Conservation (phyloP, 495 filamentous ascomycete genomes). For the Oidiodendron maius region DNA sequence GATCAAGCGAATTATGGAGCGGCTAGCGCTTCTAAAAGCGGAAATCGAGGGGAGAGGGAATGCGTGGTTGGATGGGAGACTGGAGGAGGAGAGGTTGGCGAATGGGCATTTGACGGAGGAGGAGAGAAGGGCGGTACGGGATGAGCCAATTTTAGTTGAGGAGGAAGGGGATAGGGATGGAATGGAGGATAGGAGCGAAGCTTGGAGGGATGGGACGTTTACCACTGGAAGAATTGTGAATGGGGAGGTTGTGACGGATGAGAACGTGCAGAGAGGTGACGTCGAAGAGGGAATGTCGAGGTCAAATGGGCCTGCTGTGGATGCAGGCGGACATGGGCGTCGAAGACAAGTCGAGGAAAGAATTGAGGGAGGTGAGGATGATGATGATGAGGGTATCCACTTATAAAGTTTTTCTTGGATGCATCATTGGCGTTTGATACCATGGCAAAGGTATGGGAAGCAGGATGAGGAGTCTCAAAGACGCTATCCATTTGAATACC, state of each 20-base stretch:
- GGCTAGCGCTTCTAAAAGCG: constrained; percentile 58
- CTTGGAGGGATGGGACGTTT: constrained; percentile 52
- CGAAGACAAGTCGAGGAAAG: constrained; percentile 40
- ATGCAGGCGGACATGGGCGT: constrained; percentile 27
- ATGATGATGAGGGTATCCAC: constrained; percentile 58
- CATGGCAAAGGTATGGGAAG: constrained; percentile 6
- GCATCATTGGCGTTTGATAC: constrained; percentile 22
- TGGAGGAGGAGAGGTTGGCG: constrained; percentile 4
- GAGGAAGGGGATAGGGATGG: constrained; percentile 10
- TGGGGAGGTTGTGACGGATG: constrained; percentile 33
- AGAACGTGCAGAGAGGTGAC: background rate
- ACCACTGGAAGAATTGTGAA: constrained; percentile 40
- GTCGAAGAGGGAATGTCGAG: background rate
- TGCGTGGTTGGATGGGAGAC: constrained; percentile 52
- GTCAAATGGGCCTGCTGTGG: background rate
- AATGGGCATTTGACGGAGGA: constrained; percentile 26
- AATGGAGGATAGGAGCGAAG: constrained; percentile 9
- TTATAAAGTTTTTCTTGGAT: constrained; percentile 38
- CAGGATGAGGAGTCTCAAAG: too few species aligned
- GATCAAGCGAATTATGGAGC: constrained; percentile 63
- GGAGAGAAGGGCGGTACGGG: constrained; percentile 19
- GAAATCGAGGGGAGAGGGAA: constrained; percentile 75
- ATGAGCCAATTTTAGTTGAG: constrained; percentile 4
- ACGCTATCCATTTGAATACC: too few species aligned
- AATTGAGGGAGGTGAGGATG: constrained; percentile 38